These are phyloP conservation scores for Penicillium sp. DNA, from an alignment of 2,329 filamentous ascomycete species.

Conservation along the genomic window DNA sequence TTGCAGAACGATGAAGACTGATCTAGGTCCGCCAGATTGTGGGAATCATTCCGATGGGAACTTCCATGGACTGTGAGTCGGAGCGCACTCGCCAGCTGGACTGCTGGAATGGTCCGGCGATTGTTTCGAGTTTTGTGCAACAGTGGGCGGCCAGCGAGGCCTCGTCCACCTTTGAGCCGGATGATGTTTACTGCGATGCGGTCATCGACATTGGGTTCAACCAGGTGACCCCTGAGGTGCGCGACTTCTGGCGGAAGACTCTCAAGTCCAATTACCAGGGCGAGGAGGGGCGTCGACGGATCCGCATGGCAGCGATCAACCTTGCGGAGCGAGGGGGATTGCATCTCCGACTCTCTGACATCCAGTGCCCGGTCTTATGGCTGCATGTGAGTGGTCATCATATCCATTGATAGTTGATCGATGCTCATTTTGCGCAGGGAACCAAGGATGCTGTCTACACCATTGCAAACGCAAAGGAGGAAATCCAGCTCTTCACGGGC, in stretches of 20 bases:
- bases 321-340: constrained; percentile 53
- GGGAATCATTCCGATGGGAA: constrained; percentile 56
- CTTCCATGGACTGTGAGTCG: constrained; percentile 55
- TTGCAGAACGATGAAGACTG: not conserved
- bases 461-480: constrained; percentile 10
- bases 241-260: constrained; percentile 49
- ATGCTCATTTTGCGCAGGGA: constrained; percentile 10
- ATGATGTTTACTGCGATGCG: constrained; percentile 48
- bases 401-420: constrained; percentile 27
- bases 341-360: constrained; percentile 48
- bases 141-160: constrained; percentile 42
- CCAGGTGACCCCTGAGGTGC: constrained; percentile 37
- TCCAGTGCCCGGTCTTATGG: constrained; percentile 56
- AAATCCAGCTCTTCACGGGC: constrained; percentile 52
- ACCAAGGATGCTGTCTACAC: constrained; percentile 23
- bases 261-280: constrained; percentile 52
- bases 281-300: constrained; percentile 51
- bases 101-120: constrained; percentile 51
- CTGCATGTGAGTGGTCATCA: constrained; percentile 42
- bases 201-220: constrained; percentile 53
- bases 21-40: constrained; percentile 41
- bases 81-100: constrained; percentile 45
- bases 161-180: constrained; percentile 48
- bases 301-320: constrained; percentile 55
- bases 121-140: constrained; percentile 40